These are phyloP conservation scores for Sinapis alba DNA, from an alignment of 441 rosid species.

Conservation along the genomic window DNA sequence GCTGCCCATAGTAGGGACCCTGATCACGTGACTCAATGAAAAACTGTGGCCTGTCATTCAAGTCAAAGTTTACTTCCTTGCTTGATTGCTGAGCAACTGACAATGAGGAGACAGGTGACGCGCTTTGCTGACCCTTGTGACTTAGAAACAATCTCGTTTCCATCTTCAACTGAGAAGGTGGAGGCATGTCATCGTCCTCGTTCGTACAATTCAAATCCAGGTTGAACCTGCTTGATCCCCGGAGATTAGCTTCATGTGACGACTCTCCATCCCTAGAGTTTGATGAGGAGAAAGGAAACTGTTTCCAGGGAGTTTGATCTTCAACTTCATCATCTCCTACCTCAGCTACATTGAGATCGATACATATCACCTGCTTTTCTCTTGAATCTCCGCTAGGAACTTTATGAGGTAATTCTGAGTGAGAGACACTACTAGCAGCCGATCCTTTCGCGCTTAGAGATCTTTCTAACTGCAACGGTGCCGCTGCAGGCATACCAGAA, in stretches of 20 bases:
- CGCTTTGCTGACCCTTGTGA: slow-evolving; percentile 61
- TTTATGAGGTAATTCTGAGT: slow-evolving; percentile 67
- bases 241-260: slow-evolving; percentile 59
- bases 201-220: slow-evolving; percentile 82
- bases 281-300: slow-evolving; percentile 56
- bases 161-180: slow-evolving; percentile 52
- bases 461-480: slow-evolving; percentile 73
- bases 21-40: slow-evolving; percentile 59
- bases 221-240: slow-evolving; percentile 67
- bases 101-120: slow-evolving; percentile 77
- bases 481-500: slow-evolving; percentile 59
- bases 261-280: slow-evolving; percentile 61
- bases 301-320: slow-evolving; percentile 51
- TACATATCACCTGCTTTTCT: slow-evolving; percentile 52
- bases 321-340: slow-evolving; percentile 68
- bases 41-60: slow-evolving; percentile 80
- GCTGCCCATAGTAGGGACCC: slow-evolving; percentile 42
- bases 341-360: slow-evolving; percentile 91
- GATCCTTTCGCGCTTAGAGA: slow-evolving; percentile 80
- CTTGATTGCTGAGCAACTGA: slow-evolving; percentile 69
- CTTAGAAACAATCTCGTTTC: slow-evolving; percentile 55
- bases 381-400: slow-evolving; percentile 52
- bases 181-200: slow-evolving; percentile 66
- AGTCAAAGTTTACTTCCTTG: slow-evolving; percentile 72
- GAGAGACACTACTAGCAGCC: slow-evolving; percentile 81